Evolutionary conservation across 169 alveolate species (phyloP).

Genomic region (Plasmodium billcollinsi): DNA sequence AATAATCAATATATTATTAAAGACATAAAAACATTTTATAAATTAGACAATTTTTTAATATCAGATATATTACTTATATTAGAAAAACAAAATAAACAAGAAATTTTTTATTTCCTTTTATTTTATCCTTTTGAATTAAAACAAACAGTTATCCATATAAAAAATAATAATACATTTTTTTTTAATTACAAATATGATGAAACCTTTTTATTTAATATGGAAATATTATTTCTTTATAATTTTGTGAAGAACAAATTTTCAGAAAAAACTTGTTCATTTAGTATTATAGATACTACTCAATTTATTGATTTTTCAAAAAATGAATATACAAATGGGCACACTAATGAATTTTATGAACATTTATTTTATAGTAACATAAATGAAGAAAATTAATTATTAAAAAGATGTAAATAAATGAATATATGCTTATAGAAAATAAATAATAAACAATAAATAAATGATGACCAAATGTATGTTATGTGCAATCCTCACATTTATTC

Average conservation of each 20-base stretch:
- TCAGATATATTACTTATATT: constrained; percentile 27
- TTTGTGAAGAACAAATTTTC: constrained; percentile 21
- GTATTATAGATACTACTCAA: constrained; percentile 49
- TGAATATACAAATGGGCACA: neutral
- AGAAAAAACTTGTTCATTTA: constrained; percentile 9
- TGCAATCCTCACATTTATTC: too few species aligned
- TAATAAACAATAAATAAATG: too few species aligned
- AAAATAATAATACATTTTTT: constrained; percentile 5
- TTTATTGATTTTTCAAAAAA: constrained; percentile 20
- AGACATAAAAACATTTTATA: constrained; percentile 35
- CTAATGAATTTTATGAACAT: neutral
- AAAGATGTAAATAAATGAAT: neutral
- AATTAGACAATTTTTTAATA: constrained; percentile 24
- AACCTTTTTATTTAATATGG: constrained; percentile 29
- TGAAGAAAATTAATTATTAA: neutral
- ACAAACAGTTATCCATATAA: constrained; percentile 17
- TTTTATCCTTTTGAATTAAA: constrained; percentile 66
- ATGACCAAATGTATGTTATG: too few species aligned
- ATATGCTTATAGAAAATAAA: neutral
- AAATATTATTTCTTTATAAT: constrained; percentile 36
- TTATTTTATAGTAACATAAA: neutral
- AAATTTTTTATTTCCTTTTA: constrained; percentile 23
- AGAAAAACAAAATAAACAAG: constrained; percentile 23
- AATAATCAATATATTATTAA: neutral
- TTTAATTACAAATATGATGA: constrained; percentile 36